Conservation (phyloP, 495 filamentous ascomycete genomes). For the Tuber umbilicatum region DNA sequence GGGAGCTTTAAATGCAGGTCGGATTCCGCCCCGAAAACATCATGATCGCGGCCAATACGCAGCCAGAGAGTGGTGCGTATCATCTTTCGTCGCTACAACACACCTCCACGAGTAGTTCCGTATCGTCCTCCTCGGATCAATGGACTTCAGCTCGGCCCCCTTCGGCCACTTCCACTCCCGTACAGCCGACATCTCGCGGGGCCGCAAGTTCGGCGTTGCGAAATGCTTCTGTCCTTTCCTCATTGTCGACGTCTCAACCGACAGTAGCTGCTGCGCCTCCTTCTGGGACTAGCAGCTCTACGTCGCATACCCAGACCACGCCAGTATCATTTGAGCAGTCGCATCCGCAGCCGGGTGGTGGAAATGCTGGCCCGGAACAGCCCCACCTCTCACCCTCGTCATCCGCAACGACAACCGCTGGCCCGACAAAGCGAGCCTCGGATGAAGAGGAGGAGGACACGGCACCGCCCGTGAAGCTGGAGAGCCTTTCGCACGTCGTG, state of each 20-base stretch:
- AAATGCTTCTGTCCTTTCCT: constrained; percentile 30
- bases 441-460: constrained; percentile 13
- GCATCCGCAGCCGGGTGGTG: constrained; percentile 15
- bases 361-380: background rate
- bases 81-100: constrained; percentile 39
- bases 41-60: constrained; percentile 40
- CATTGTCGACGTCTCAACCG: constrained; percentile 22
- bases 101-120: constrained; percentile 24
- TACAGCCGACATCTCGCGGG: constrained; percentile 32
- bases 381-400: constrained; percentile 14
- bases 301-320: background rate
- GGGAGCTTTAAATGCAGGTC: constrained; percentile 38
- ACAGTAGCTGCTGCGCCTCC: constrained; percentile 21
- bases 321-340: constrained; percentile 11
- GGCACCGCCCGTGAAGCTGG: constrained; percentile 29
- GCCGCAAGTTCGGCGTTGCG: constrained; percentile 28
- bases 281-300: background rate
- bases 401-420: constrained; percentile 15
- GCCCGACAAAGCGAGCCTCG: constrained; percentile 31
- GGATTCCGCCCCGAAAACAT: constrained; percentile 42
- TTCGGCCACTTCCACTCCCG: constrained; percentile 27
- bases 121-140: constrained; percentile 31
- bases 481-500: constrained; percentile 37
- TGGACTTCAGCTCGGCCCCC: constrained; percentile 29
- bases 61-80: constrained; percentile 39